phyloP scores from a whole-genome alignment of 805 yeast species.

The Suhomyces tanzawaensis region DNA sequence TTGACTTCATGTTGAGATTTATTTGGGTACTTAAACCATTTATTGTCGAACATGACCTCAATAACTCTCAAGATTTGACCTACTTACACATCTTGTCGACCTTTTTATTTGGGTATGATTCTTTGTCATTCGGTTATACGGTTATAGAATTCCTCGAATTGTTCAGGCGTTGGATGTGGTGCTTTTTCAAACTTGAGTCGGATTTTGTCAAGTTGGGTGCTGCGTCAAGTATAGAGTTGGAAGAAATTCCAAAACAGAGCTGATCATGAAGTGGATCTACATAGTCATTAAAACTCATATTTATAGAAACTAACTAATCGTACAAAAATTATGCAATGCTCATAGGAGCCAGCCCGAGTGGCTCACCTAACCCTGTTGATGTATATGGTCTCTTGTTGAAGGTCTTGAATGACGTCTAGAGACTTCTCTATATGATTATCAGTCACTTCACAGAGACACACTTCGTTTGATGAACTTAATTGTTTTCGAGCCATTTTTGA shows the following conservation, averaged over 20 bases:
- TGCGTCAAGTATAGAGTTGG: slow-evolving; percentile 10
- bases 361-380: too few species aligned
- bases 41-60: slow-evolving; percentile 26
- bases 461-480: slow-evolving; percentile 5
- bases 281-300: background rate
- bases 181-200: slow-evolving; percentile 76
- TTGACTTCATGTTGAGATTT: slow-evolving; percentile 69
- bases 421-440: too few species aligned
- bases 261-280: background rate
- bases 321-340: slow-evolving; percentile 3
- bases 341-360: too few species aligned
- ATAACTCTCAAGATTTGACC: slow-evolving; percentile 7
- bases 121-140: slow-evolving; percentile 56
- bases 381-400: too few species aligned
- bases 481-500: slow-evolving; percentile 40
- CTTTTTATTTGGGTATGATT: slow-evolving; percentile 38
- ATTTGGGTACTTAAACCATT: slow-evolving; percentile 68
- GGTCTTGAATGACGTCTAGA: too few species aligned
- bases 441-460: background rate
- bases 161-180: slow-evolving; percentile 86
- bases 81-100: slow-evolving; percentile 19
- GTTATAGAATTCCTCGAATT: slow-evolving; percentile 72
- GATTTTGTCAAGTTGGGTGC: slow-evolving; percentile 49
- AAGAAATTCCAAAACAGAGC: slow-evolving; percentile 3
- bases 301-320: slow-evolving; percentile 4